These are phyloP conservation scores for Panaeolus cyanescens DNA, from an alignment of 768 basidiomycete genomes.

Conservation along the genomic window DNA sequence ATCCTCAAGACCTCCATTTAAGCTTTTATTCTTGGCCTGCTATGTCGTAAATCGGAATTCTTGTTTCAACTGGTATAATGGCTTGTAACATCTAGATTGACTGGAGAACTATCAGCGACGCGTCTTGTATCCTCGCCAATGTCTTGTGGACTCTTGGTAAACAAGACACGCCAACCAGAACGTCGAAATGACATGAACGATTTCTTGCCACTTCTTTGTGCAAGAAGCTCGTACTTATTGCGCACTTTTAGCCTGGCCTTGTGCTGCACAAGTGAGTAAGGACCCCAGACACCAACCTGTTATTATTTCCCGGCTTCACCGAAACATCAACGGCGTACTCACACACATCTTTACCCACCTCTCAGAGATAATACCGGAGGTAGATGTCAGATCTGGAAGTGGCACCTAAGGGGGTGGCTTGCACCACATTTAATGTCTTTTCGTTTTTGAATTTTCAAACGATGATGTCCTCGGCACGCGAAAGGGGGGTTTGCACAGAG, in stretches of 20 bases:
- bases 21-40: no score
- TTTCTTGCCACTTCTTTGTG: not conserved
- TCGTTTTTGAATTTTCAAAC: no score
- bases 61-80: no score
- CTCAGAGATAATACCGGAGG: not conserved
- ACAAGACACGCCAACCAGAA: not conserved
- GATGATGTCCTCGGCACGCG: not conserved
- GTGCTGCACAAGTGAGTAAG: not conserved
- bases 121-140: no score
- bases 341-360: not conserved
- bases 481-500: not conserved
- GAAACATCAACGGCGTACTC: not conserved
- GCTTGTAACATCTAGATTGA: no score
- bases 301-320: not conserved
- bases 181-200: not conserved
- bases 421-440: no score
- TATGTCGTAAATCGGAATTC: no score
- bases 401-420: no score
- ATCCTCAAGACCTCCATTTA: not conserved
- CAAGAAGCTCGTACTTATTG: not conserved
- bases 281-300: not conserved
- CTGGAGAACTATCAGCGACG: no score
- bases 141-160: not conserved
- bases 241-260: not conserved
- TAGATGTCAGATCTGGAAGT: constrained; percentile 1